Base-by-base conservation (phyloP, 371 early-diverging fungal genomes). In the Mortierella sp. region DNA sequence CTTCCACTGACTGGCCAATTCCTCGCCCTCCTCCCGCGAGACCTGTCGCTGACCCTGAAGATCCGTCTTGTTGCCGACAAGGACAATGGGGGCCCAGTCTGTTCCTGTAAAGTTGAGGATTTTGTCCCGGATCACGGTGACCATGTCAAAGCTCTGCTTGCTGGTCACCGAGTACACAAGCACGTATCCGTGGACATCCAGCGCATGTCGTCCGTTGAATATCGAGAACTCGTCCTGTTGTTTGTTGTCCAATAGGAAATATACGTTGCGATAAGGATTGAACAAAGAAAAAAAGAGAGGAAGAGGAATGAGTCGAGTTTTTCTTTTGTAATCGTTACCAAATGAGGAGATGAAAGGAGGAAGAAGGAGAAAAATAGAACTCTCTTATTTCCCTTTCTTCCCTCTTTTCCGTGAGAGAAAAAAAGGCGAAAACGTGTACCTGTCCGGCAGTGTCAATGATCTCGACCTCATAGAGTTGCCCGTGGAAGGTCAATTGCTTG, bases 371-470 rank as follows among this genome's bases (percentile, higher is more conserved):
- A 67, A 31, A 67, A 67, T 40, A 67, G 67, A 67, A 67, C 67
- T 67, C 67, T 19, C 16, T 61, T 61, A 13, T 48, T 14, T 5
- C 53, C 37, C n/a, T 31, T 34, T 51, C 54, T 54, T 67, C 28
- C 21, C 70, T 53, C 46, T 55, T 28, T 28, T 34, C 48, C 16
- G 24, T 31, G 67, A n/a, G 64, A 51, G 16, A 61, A 61, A 34
- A 61, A 61, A 34, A 19, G 31, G 31, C 11, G 11, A n/a, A 82
- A 26, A 21, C 43, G 24, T 77, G 83, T 93, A 94, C 95, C 91
- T 98, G 98, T 71, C 99, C 99, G 1, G 99, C 98, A 21, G 99
- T 98, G 88, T 99, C 99, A 86, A 97, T 95, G 76, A 98, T 98
- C 76, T 96, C 97, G 37, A 95, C 93, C 37, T 92, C 93, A 81